Evolutionary conservation across 805 yeast genomes (phyloP), one percentile per base, ranked within the genome.

Genomic region (Metschnikowia gelsemii): DNA sequence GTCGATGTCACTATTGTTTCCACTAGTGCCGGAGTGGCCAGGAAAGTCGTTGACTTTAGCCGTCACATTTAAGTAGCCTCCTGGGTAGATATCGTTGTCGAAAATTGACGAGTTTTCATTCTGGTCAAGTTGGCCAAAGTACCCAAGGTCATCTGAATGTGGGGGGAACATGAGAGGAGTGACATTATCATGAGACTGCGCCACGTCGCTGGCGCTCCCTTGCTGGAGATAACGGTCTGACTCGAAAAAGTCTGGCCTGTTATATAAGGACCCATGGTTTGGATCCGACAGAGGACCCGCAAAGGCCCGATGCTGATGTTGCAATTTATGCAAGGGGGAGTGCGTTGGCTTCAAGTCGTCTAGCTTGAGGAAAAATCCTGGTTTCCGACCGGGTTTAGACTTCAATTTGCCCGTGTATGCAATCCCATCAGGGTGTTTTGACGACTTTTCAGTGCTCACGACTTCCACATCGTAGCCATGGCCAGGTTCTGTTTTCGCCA

Each of bases 311-410:
- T 48, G 29, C 44, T 47, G 43, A n/a, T 42, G 41, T 35, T 42
- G 42, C 21, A 40, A 26, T 13, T 38, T 28, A 13, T 32, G 38
- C 14, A 46, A 35, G 20, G 35, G 49, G 22, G 46, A 53, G 18
- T 40, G 36, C 0, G 38, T 34, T 5, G 47, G 46, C 9, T 32
- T 42, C 24, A 63, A 37, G 32, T 52, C 47, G 38, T 59, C 66
- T 26, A 63, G 47, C 16, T 60, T 56, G 17, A 63, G 43, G 32
- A 53, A 56, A 38, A 63, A 58, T 13, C 54, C 58, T 3, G 66
- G 68, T 8, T 57, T 61, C 18, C 43, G 24, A 21, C 35, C 25
- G n/a, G 28, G 12, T 22, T 25, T 51, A 42, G 36, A 22, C 40
- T 38, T 27, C 31, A 20, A 30, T 22, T 13, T 39, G 9, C 22